phyloP scores from a whole-genome alignment of 1,284 basidiomycete genomes.

The Ustilago loliicola region DNA sequence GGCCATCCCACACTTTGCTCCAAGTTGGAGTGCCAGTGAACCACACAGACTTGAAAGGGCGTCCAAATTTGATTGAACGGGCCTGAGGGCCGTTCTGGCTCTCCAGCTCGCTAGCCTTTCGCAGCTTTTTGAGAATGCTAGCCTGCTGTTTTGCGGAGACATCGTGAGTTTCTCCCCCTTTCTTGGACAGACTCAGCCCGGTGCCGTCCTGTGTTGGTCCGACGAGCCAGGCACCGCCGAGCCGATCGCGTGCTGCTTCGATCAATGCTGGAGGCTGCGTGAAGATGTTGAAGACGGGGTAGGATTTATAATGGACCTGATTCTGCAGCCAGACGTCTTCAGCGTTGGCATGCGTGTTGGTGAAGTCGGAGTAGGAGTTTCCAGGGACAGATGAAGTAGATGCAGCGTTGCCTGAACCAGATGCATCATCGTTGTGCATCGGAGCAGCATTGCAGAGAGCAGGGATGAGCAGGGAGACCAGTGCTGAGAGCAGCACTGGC shows the following conservation, averaged over 20 bases:
- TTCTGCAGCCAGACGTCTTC: conserved; percentile 5
- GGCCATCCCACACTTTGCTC: not conserved
- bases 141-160: not conserved
- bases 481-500: conserved; percentile 13
- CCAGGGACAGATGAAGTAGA: not conserved
- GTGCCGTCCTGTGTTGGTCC: not conserved
- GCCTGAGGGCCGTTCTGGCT: not conserved
- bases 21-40: not conserved
- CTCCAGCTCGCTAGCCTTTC: not conserved
- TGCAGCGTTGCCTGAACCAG: not conserved
- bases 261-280: not conserved
- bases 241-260: not conserved
- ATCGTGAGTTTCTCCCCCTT: not conserved
- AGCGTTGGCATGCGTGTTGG: not conserved
- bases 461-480: conserved; percentile 4
- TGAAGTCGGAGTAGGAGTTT: not conserved
- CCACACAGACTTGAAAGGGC: not conserved
- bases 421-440: not conserved
- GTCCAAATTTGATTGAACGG: not conserved
- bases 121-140: not conserved
- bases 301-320: not conserved
- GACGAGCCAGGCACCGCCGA: not conserved
- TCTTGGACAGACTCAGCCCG: not conserved
- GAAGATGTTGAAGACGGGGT: not conserved
- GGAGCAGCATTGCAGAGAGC: not conserved